These are phyloP conservation scores for Podaxis sp. DNA, from an alignment of 768 basidiomycete species.

Conservation along the genomic window DNA sequence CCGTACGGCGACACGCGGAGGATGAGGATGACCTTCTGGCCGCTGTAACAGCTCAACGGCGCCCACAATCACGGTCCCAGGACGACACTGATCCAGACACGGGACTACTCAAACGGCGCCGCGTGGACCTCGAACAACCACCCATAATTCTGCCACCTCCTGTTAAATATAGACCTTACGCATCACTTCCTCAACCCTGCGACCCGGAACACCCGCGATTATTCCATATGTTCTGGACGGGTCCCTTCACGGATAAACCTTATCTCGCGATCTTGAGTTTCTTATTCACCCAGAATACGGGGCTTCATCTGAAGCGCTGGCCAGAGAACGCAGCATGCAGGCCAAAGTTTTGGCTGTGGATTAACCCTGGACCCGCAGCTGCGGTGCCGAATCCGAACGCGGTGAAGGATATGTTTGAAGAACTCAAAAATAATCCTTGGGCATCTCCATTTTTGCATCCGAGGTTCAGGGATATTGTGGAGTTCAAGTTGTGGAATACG, in stretches of 20 bases:
- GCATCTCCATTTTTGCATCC: constrained; percentile 92
- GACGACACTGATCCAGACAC: constrained; percentile 43
- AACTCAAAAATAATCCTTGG: constrained; percentile 87
- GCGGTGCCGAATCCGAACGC: constrained; percentile 84
- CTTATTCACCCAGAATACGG: constrained; percentile 93
- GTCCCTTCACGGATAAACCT: constrained; percentile 97
- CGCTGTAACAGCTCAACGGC: neutral
- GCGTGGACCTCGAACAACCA: constrained; percentile 60
- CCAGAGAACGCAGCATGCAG: constrained; percentile 62
- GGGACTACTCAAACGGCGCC: constrained; percentile 57
- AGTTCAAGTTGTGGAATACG: constrained; percentile 98
- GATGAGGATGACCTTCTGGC: constrained; percentile 40
- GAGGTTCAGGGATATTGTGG: constrained; percentile 87
- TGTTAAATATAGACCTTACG: constrained; percentile 52
- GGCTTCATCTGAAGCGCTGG: constrained; percentile 62
- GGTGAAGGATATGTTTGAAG: constrained; percentile 75
- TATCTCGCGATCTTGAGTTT: constrained; percentile 94
- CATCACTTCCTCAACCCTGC: constrained; percentile 62
- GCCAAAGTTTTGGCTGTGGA: constrained; percentile 97
- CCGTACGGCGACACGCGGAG: constrained; percentile 20
- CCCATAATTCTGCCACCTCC: constrained; percentile 48
- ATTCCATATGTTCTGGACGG: constrained; percentile 99
- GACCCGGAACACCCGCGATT: constrained; percentile 83
- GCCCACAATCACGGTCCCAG: neutral
- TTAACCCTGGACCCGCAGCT: constrained; percentile 96